Base-by-base conservation (phyloP, 306 rosid species). In the Senna tora region DNA sequence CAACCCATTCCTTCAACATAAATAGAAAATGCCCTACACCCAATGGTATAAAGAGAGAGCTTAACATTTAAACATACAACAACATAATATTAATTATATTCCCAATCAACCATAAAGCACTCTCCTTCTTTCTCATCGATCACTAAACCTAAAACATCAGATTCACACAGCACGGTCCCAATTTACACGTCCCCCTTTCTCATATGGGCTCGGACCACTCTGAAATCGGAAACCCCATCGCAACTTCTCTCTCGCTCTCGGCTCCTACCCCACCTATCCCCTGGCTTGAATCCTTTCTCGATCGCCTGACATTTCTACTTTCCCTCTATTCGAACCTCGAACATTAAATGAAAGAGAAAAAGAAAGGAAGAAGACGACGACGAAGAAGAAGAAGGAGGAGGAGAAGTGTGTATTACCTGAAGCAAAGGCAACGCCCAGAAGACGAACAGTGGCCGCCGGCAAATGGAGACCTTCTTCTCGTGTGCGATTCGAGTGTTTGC, bases 131-230 rank as follows among this genome's bases (percentile, higher is more conserved):
- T 12, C 17, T 10, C 16, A 21, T 39, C 22, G 33, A 39, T 62
- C 67, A 62, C 51, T 62, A 72, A 72, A 42, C 63, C 70, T 49
- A 62, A 50, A 14, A 28, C 20, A 51, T 16, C 14, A 51, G 21
- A 25, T 25, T 21, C 55, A 36, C 43, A 12, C 0, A 34, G 25
- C 34, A 19, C 11, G 52, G 62, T 25, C n/a, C 30, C 42, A 32
- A 58, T 7, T 32, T 15, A 32, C 13, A 58, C 0, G 13, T 43
- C 22, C 28, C 16, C 12, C 7, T 28, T 65, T 28, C 57, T 46
- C 42, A 47, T 1, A 9, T 46, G 22, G 57, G 47, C 12, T 50
- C 8, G 46, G 17, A 28, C 15, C 36, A n/a, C 41, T 46, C 5
- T 32, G 45, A 30, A 45, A 22, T 50, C 56, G 14, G 39, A 3